A percentile compares a stretch with the other conserved stretches of the same genome.
Conservation (phyloP, 2,329 filamentous ascomycete genomes). For the Dothideomycetes sp. region DNA sequence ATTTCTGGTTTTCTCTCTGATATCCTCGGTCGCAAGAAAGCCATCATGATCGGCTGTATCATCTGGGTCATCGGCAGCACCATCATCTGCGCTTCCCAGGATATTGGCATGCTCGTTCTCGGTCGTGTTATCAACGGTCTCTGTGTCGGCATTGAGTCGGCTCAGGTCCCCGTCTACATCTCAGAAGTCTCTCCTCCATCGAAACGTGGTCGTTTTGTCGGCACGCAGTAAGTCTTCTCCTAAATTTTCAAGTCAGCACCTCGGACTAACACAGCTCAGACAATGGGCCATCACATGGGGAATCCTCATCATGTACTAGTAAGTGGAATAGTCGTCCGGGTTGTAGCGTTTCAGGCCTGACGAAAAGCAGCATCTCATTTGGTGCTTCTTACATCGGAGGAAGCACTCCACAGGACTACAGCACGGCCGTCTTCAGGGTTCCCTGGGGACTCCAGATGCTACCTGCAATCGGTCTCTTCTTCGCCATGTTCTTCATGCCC, state of each 20-base stretch:
- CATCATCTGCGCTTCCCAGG: slow-evolving; percentile 52
- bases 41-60: slow-evolving; percentile 40
- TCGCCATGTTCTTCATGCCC: slow-evolving; percentile 33
- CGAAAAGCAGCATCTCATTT: not conserved
- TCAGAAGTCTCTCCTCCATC: slow-evolving; percentile 52
- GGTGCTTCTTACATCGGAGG: slow-evolving; percentile 52
- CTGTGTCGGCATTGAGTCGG: slow-evolving; percentile 61
- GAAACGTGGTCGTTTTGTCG: slow-evolving; percentile 56
- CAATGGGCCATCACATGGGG: slow-evolving; percentile 60
- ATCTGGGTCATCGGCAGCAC: slow-evolving; percentile 43
- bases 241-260: too few species aligned
- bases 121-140: slow-evolving; percentile 62
- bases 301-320: slow-evolving; percentile 57
- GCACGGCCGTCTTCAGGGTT: slow-evolving; percentile 46
- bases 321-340: not conserved
- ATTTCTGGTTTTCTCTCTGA: slow-evolving; percentile 50
- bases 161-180: slow-evolving; percentile 59
- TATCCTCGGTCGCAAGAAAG: slow-evolving; percentile 39
- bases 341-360: not conserved
- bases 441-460: slow-evolving; percentile 45
- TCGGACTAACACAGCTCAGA: too few species aligned
- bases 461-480: slow-evolving; percentile 32
- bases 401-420: not conserved
- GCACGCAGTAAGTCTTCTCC: too few species aligned
- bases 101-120: slow-evolving; percentile 59